Percentiles rank a stretch among this genome's conserved stretches.
phyloP scores from a whole-genome alignment of 2,329 filamentous ascomycete genomes.

The Colletotrichum sp. region DNA sequence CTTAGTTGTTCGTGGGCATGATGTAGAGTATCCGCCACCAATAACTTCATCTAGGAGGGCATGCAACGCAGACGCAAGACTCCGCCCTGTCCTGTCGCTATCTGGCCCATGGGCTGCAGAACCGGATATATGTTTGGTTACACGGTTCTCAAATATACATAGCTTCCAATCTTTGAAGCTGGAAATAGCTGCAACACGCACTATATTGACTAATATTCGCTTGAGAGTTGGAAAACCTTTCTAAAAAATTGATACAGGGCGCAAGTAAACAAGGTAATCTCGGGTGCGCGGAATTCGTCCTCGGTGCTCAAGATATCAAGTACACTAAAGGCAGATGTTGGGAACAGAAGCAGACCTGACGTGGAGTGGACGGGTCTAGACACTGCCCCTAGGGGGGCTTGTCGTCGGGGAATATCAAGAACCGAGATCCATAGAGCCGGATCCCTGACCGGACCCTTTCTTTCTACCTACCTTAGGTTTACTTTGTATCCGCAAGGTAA shows the following conservation, averaged over 20 bases:
- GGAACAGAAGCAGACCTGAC: neutral
- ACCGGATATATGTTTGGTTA: neutral
- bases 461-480: neutral
- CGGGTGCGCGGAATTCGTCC: neutral
- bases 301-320: neutral
- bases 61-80: neutral
- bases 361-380: neutral
- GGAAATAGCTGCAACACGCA: neutral
- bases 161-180: neutral
- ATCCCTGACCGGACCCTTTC: neutral
- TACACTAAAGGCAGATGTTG: neutral
- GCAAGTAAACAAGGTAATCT: neutral
- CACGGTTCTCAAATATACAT: neutral
- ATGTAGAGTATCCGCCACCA: neutral
- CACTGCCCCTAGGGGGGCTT: neutral
- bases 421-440: neutral
- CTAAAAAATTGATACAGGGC: neutral
- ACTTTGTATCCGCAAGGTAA: neutral
- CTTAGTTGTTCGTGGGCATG: neutral
- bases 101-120: neutral
- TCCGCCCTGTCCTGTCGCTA: neutral
- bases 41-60: neutral
- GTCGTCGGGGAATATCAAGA: conserved; percentile 7
- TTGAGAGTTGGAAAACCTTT: neutral
- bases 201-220: neutral